Base-by-base conservation (phyloP, 2,329 filamentous ascomycete species). In the Lachnellula arida region DNA sequence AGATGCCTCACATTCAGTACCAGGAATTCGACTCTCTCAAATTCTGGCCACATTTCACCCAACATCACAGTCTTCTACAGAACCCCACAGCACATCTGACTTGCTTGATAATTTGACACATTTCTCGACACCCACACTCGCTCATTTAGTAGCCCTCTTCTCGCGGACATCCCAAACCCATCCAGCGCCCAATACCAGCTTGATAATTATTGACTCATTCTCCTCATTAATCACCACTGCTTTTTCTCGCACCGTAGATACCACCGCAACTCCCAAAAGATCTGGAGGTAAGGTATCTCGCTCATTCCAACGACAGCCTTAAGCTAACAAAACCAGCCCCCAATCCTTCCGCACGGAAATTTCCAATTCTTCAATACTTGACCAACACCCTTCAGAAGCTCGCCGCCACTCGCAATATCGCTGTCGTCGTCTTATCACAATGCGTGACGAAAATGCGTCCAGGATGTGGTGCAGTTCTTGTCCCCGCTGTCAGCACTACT, bases 361-460 rank as follows among this genome's bases (percentile, higher is more conserved):
- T 65, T 51, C 59, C 65, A 17, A 63, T 67, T 23, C 72, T 86
- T 6, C 81, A 85, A 64, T 78, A 76, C 55, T 78, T 96, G 28
- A 82, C 90, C 57, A 85, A 81, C 55, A 82, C 86, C 4, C 73
- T 97, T 11, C 82, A 87, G 58, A 92, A 87, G 65, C 78, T 96
- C 11, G 90, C 92, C 4, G 84, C 87, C 11, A 81, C 86, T 32
- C 81, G 83, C 60, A 81, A 89, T 65, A 78, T 92, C 51, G 88
- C 90, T 23, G 77, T 96, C 43, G 76, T 96, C 2, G 70, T 94
- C 19, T 78, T 91, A 49, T 91, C 86, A 39, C 91, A 95, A 68
- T 90, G 88, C 57, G 87, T 86, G 43, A 95, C 90, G n/a, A 88
- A 86, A 62, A 86, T 95, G 73, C 85, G 87, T 59, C 77, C 78